A percentile compares a stretch with the other conserved stretches of the same genome.
phyloP scores from a whole-genome alignment of 2,329 filamentous ascomycete species.

The Hansfordia pulvinata region DNA sequence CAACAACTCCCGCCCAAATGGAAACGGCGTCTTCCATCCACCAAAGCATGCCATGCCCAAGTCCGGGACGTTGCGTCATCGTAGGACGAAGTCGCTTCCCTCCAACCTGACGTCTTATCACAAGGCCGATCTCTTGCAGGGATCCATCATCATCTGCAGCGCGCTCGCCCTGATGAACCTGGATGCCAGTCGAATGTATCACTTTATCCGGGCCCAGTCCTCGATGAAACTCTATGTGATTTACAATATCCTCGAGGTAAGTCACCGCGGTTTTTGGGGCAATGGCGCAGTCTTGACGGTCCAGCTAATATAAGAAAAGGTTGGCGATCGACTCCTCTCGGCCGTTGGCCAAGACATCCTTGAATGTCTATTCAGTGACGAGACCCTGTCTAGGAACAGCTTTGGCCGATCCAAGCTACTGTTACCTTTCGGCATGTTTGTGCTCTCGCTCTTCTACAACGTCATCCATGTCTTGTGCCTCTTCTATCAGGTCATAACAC shows the following conservation, averaged over 20 bases:
- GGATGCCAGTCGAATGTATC: constrained; percentile 95
- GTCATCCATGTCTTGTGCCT: constrained; percentile 75
- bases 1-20: constrained; percentile 5
- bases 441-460: constrained; percentile 77
- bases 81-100: constrained; percentile 69
- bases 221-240: constrained; percentile 98
- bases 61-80: constrained; percentile 38
- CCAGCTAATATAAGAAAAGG: constrained; percentile 20
- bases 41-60: constrained; percentile 18
- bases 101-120: constrained; percentile 77
- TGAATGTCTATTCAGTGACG: constrained; percentile 86
- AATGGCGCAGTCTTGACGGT: too few species aligned
- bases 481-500: constrained; percentile 94
- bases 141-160: constrained; percentile 74
- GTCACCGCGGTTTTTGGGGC: constrained; percentile 4
- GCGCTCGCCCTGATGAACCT: constrained; percentile 78
- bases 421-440: constrained; percentile 80
- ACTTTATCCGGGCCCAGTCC: constrained; percentile 89
- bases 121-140: constrained; percentile 91
- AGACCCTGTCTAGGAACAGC: constrained; percentile 77
- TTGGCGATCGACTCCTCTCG: constrained; percentile 77
- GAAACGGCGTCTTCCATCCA: constrained; percentile 14
- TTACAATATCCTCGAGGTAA: constrained; percentile 84
- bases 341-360: constrained; percentile 92
- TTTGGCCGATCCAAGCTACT: constrained; percentile 86